Base-by-base conservation (phyloP, 768 basidiomycete species). In the Tulasnella sp. region DNA sequence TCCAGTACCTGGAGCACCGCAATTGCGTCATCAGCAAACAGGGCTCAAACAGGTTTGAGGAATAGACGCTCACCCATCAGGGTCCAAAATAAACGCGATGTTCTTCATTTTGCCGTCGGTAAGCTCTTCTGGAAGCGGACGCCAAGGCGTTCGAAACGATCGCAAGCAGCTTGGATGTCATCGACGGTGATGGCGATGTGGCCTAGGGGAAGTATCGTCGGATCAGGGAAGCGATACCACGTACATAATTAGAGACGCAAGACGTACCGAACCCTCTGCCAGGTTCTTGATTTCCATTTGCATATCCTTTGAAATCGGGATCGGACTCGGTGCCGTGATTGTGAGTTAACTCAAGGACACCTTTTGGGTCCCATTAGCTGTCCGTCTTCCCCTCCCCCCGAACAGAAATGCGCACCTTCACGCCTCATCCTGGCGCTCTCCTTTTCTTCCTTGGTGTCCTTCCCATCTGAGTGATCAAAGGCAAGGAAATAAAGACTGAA, bases 241-340 rank as follows among this genome's bases (percentile, higher is more conserved):
- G n/a, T 11, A n/a, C 23, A 75, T 3, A 35, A 2, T 7, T n/a
- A 73, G 5, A 11, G 42, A 37, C 26, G 48, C 6, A 23, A 16
- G 5, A 80, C 77, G 79, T 73, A 44, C 81, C 82, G 72, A 81
- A 79, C 13, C 86, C 89, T 77, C 87, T 87, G 39, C 91, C 91
- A 5, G 93, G 92, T 5, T 96, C 95, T 4, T 88, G 83, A 85
- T 99, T 99, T 0, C 97, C 97, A 81, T 84, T 92, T 13, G 90
- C 87, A 83, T 98, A 98, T 46, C 94, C 96, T 81, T 90, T 83
- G 87, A 96, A 96, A 80, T 84, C 84, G 74, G 90, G 81, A 83
- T 96, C 92, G 77, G 85, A 86, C 85, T 99, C 97, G 77, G 94
- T 94, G 77, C 96, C 94, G 83, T 95, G 93, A 86, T 96, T 95